Conservation (phyloP, 164 flowering plant genomes). For the Umbellularia californica region DNA sequence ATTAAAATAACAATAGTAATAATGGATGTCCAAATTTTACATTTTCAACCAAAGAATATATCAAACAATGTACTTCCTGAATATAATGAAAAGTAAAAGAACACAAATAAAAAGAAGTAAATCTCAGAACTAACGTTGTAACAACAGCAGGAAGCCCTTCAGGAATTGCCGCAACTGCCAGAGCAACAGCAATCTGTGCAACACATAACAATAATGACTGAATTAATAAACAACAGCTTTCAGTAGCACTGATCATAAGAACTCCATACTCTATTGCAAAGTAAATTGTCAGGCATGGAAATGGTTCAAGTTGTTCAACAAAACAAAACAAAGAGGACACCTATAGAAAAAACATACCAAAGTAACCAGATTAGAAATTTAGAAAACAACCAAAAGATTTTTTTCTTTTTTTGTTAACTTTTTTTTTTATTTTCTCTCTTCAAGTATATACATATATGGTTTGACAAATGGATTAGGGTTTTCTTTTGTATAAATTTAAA, state of each 20-base stretch:
- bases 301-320: neutral
- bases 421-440: too few relatives aligned
- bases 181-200: slow-evolving; percentile 94
- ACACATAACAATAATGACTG: slow-evolving; percentile 8
- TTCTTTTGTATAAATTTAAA: too few relatives aligned
- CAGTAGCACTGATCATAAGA: neutral
- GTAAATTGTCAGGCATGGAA: neutral
- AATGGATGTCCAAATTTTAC: neutral
- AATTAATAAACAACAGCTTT: neutral
- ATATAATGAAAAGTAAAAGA: too few relatives aligned
- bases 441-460: too few relatives aligned
- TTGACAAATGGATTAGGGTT: too few relatives aligned
- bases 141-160: slow-evolving; percentile 99
- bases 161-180: slow-evolving; percentile 99
- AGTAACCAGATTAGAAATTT: too few relatives aligned
- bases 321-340: too few relatives aligned
- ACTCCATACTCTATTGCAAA: neutral
- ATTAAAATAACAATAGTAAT: neutral
- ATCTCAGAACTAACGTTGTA: slow-evolving; percentile 67
- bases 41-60: neutral
- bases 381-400: too few relatives aligned
- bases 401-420: too few relatives aligned
- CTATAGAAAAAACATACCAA: too few relatives aligned
- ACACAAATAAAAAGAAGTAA: neutral
- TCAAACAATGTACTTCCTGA: neutral